Evolutionary conservation across 495 filamentous ascomycete genomes (phyloP).

Genomic region (Letharia columbiana): DNA sequence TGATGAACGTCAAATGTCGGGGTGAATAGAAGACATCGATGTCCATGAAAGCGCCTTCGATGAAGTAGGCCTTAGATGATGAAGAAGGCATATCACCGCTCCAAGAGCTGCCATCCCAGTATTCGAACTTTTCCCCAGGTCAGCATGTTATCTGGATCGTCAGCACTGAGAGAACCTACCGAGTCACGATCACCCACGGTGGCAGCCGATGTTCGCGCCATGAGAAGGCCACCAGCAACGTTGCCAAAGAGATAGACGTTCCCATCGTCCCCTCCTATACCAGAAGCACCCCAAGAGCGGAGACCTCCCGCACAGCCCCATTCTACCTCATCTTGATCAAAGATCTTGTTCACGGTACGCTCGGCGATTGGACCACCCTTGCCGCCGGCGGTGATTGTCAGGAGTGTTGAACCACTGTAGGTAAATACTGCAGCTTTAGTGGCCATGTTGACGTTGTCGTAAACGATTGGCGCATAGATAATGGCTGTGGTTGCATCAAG

Average conservation of each 20-base stretch:
- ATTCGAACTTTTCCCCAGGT: constrained; percentile 24
- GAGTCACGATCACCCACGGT: constrained; percentile 22
- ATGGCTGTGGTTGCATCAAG: constrained; percentile 27
- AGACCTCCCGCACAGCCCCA: constrained; percentile 32
- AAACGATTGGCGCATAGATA: constrained; percentile 31
- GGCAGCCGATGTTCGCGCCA: constrained; percentile 22
- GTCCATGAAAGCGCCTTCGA: constrained; percentile 30
- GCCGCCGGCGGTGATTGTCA: constrained; percentile 26
- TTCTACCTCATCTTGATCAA: constrained; percentile 27
- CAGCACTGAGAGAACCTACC: constrained; percentile 19
- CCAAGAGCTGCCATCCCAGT: constrained; percentile 28
- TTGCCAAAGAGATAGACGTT: constrained; percentile 31
- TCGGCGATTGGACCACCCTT: constrained; percentile 28
- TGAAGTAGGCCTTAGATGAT: constrained; percentile 24
- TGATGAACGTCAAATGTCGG: constrained; percentile 30
- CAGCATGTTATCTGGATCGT: not conserved
- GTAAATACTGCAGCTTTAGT: constrained; percentile 28
- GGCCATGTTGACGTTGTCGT: constrained; percentile 28
- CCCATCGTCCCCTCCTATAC: constrained; percentile 29
- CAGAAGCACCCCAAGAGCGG: constrained; percentile 31
- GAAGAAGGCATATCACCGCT: constrained; percentile 17
- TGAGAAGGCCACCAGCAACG: constrained; percentile 24
- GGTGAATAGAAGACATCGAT: constrained; percentile 32
- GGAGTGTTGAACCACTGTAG: constrained; percentile 28
- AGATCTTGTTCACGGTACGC: constrained; percentile 27